Base-by-base conservation (phyloP, 176 grass and related monocot species). In the Zizania latifolia region DNA sequence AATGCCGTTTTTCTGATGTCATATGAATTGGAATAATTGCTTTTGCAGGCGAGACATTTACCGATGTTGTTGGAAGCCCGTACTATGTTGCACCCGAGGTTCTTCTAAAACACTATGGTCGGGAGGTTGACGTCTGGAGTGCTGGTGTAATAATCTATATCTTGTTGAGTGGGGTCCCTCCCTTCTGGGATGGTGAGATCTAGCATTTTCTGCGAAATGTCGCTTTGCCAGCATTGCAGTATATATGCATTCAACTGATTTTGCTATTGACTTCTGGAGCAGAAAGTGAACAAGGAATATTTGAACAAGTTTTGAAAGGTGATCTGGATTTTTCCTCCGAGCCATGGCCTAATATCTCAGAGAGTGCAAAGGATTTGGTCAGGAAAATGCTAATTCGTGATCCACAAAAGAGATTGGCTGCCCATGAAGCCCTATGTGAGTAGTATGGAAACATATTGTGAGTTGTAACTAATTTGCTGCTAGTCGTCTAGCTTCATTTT, bases 71-170 rank as follows among this genome's bases (percentile, higher is more conserved):
- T 67, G 90, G 90, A 77, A 92, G 90, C 66, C 90, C 90, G 44
- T 92, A 92, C 66, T 92, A 92, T 57, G 86, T 92, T 10, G 90
- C 90, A 83, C 90, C 90, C n/a, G 90, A 92, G 81, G 90, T 92
- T 83, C 79, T 92, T 19, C 22, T 86, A 22, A 92, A 92, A 63
- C 50, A 72, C 35, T 92, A 92, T 76, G 90, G 83, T 31, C 83
- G 82, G 33, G 90, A 89, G 60, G 82, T 85, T 71, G 90, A 92
- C 15, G 90, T 92, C 26, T 92, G 90, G 90, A 92, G 90, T 83
- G 90, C 90, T 73, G 90, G 90, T 55, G 86, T 92, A 46, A 92
- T 92, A 70, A 81, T 92, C 27, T 92, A 92, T 79, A 92, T 92
- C 59, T 78, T 92, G 73, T 83, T 92, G 61, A 89, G 90, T 86